Evolutionary conservation across 2,329 filamentous ascomycete species (phyloP).

Genomic region (Thermothelomyces thermophilus): DNA sequence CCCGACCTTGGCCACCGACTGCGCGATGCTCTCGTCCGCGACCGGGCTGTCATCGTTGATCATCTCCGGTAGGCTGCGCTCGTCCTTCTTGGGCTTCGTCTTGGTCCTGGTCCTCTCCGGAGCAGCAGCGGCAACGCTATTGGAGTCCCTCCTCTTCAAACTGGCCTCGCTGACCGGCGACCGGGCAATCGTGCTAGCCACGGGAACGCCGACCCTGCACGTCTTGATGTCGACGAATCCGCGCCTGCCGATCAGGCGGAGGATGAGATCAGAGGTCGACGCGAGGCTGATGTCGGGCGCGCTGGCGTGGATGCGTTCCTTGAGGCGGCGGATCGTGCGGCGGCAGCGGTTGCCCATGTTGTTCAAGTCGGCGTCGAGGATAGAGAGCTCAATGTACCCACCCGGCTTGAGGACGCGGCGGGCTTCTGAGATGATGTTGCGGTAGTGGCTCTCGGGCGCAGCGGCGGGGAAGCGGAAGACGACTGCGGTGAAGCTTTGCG

Average conservation of each 20-base stretch:
- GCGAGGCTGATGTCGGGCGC: conserved; percentile 55
- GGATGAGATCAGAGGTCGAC: conserved; percentile 53
- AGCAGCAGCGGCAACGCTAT: background rate
- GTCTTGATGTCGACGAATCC: conserved; percentile 68
- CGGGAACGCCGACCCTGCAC: conserved; percentile 72
- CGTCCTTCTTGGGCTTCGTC: conserved; percentile 34
- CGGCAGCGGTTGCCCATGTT: conserved; percentile 72
- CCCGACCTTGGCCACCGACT: conserved; percentile 85
- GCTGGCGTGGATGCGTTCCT: conserved; percentile 59
- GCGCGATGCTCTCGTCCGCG: conserved; percentile 80
- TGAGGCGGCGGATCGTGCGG: conserved; percentile 61
- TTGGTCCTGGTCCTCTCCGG: conserved; percentile 25
- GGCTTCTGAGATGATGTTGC: conserved; percentile 65
- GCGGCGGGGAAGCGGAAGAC: conserved; percentile 71
- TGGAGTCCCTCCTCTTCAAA: background rate
- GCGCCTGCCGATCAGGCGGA: conserved; percentile 59
- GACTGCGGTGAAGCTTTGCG: conserved; percentile 68
- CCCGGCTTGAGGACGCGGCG: conserved; percentile 72
- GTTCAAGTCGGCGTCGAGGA: conserved; percentile 73
- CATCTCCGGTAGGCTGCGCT: conserved; percentile 60
- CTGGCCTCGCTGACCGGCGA: conserved; percentile 24
- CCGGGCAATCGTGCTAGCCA: conserved; percentile 46
- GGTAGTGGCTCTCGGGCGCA: conserved; percentile 60
- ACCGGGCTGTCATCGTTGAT: conserved; percentile 62
- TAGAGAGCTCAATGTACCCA: conserved; percentile 70